These are phyloP conservation scores for Rhypophila decipiens DNA, from an alignment of 495 filamentous ascomycete genomes.

Conservation along the genomic window DNA sequence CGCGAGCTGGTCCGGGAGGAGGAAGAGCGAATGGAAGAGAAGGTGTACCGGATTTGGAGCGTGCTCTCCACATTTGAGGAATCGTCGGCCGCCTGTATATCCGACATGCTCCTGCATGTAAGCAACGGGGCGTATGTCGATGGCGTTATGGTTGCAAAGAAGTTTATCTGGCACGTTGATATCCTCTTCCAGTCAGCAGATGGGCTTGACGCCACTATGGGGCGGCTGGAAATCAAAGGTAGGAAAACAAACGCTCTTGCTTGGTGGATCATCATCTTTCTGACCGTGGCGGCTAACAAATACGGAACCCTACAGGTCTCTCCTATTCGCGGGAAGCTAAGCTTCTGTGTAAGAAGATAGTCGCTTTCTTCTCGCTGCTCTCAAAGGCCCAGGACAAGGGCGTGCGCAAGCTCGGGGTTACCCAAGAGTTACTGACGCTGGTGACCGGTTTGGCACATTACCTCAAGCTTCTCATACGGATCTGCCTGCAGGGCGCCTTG, in stretches of 20 bases:
- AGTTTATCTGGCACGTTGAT: conserved; percentile 94
- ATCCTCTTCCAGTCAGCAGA: conserved; percentile 88
- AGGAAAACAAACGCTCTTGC: conserved; percentile 18
- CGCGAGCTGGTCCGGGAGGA: conserved; percentile 71
- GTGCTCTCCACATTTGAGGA: conserved; percentile 96
- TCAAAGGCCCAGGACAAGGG: conserved; percentile 91
- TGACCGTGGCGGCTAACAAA: neutral
- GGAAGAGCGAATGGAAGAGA: conserved; percentile 94
- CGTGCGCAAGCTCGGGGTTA: conserved; percentile 83
- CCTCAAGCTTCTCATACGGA: conserved; percentile 93
- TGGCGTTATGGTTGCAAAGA: conserved; percentile 91
- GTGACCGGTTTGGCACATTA: conserved; percentile 98
- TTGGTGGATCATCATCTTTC: neutral
- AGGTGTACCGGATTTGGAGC: conserved; percentile 97
- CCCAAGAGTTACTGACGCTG: conserved; percentile 88
- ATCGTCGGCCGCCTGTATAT: conserved; percentile 95
- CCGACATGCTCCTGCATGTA: conserved; percentile 98
- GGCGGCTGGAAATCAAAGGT: conserved; percentile 68
- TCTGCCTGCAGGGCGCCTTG: conserved; percentile 88
- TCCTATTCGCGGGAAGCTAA: conserved; percentile 93
- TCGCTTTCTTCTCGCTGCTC: conserved; percentile 91
- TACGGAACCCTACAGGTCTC: conserved; percentile 49
- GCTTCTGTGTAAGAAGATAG: conserved; percentile 97
- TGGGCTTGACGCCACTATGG: conserved; percentile 67
- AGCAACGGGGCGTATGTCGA: conserved; percentile 97